phyloP scores from a whole-genome alignment of 2,329 filamentous ascomycete species.

The Hypoxylon sp. region DNA sequence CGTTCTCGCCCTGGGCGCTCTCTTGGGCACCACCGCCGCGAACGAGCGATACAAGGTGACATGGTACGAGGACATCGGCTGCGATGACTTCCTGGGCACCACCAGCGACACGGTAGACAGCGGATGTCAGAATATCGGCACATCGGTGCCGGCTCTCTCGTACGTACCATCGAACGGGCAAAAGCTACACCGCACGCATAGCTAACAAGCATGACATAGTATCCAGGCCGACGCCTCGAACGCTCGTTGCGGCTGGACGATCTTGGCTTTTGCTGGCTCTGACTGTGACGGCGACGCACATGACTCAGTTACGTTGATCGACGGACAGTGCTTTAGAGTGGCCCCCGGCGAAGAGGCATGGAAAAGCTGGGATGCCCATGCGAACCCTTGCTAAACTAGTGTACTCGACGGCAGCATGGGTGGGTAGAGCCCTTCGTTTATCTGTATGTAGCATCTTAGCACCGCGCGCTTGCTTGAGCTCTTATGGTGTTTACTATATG shows the following conservation, averaged over 20 bases:
- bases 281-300: neutral
- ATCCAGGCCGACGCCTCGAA: neutral
- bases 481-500: neutral
- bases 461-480: neutral
- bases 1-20: neutral
- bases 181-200: neutral
- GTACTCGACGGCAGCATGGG: neutral
- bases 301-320: neutral
- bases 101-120: neutral
- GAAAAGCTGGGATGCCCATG: neutral
- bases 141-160: neutral
- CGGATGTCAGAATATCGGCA: neutral
- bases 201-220: neutral
- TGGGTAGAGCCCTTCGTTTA: neutral
- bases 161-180: neutral
- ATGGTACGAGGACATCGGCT: neutral
- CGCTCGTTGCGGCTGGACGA: neutral
- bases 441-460: neutral
- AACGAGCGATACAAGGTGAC: neutral
- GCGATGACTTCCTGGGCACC: slow-evolving; percentile 1
- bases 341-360: neutral
- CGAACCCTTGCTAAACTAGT: neutral
- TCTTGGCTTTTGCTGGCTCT: neutral
- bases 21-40: neutral
- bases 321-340: neutral